phyloP scores from a whole-genome alignment of 805 yeast genomes.

The Lipomyces lipofer region DNA sequence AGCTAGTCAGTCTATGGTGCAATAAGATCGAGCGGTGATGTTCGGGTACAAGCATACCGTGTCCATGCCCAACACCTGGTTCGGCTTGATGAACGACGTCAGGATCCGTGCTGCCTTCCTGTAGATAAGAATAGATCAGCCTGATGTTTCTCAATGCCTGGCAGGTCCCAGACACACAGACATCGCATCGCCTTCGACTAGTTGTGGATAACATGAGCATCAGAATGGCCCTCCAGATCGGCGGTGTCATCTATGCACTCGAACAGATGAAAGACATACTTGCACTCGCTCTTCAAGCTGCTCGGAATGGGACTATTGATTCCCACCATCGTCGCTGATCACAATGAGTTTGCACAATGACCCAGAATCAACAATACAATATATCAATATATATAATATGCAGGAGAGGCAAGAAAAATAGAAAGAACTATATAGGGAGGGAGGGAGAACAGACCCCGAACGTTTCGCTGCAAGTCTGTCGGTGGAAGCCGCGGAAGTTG shows the following conservation, averaged over 20 bases:
- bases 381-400: no score
- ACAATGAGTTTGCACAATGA: no score
- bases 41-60: conserved; percentile 38
- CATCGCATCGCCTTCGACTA: no score
- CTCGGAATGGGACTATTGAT: conserved; percentile 94
- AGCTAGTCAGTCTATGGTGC: no score
- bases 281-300: conserved; percentile 80
- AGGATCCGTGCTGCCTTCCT: conserved; percentile 93
- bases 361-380: no score
- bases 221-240: neutral
- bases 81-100: conserved; percentile 89
- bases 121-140: neutral
- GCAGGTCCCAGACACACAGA: neutral
- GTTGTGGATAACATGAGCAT: neutral
- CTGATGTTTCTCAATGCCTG: neutral
- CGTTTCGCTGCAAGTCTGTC: no score
- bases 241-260: neutral
- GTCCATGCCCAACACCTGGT: conserved; percentile 87
- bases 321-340: conserved; percentile 12
- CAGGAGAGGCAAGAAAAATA: no score
- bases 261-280: conserved; percentile 48
- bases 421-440: no score
- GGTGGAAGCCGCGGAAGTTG: no score
- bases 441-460: no score
- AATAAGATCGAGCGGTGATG: no score